Conservation (phyloP, 2,329 filamentous ascomycete species). For the Atkinsonella texensis region DNA sequence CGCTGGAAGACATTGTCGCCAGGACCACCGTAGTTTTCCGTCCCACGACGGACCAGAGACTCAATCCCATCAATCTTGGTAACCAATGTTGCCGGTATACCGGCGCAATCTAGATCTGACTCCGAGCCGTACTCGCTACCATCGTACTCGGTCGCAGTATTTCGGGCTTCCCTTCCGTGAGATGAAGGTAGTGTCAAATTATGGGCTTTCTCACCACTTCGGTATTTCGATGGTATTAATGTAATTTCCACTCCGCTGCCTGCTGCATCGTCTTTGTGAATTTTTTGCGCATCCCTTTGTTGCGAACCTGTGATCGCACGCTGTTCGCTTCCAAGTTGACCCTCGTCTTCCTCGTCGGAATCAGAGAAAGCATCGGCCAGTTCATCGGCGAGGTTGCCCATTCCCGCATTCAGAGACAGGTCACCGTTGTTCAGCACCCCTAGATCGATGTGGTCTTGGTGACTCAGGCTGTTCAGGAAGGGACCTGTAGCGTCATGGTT, state of each 20-base stretch:
- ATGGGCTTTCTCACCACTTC: constrained; percentile 19
- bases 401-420: constrained; percentile 37
- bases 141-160: constrained; percentile 50
- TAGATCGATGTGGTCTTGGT: constrained; percentile 35
- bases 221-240: constrained; percentile 19
- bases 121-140: constrained; percentile 65
- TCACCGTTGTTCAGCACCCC: constrained; percentile 31
- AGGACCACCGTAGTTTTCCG: constrained; percentile 52
- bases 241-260: constrained; percentile 9
- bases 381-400: constrained; percentile 73
- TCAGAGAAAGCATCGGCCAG: constrained; percentile 61
- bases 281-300: neutral
- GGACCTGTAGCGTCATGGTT: constrained; percentile 37
- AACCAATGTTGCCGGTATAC: constrained; percentile 54
- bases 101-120: constrained; percentile 56
- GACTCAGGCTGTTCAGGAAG: constrained; percentile 35
- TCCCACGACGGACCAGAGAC: constrained; percentile 52
- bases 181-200: constrained; percentile 34
- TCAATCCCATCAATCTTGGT: constrained; percentile 63
- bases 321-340: constrained; percentile 31
- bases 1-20: constrained; percentile 55
- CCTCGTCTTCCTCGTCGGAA: constrained; percentile 52
- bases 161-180: constrained; percentile 34
- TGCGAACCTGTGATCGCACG: neutral
- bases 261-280: neutral